Conservation (phyloP, 345 rosid genomes). For the Populus pruinosa region DNA sequence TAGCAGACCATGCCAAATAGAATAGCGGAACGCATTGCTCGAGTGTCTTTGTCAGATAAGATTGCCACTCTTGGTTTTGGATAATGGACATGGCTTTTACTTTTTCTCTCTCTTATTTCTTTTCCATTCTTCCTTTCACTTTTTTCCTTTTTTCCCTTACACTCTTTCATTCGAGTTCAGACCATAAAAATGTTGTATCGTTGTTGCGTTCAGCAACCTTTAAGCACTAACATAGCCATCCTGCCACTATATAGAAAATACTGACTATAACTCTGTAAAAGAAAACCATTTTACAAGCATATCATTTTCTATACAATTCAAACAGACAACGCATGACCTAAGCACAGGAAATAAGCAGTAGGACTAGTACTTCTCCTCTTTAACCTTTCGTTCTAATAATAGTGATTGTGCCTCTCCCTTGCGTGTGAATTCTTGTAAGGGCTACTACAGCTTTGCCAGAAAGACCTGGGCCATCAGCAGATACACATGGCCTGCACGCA, state of each 20-base stretch:
- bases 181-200: background rate
- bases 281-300: conserved; percentile 8
- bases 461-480: conserved; percentile 67
- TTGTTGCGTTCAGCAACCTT: conserved; percentile 4
- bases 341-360: background rate
- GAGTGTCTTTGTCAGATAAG: conserved; percentile 23
- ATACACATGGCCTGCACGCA: conserved; percentile 69
- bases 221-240: background rate
- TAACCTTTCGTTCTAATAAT: conserved; percentile 89
- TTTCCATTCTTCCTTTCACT: conserved; percentile 1
- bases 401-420: conserved; percentile 94
- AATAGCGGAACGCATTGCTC: background rate
- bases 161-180: conserved; percentile 37
- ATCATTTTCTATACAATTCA: conserved; percentile 19
- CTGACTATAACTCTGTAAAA: conserved; percentile 10
- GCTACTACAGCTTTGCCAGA: conserved; percentile 95
- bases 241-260: background rate
- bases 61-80: conserved; percentile 16
- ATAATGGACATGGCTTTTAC: conserved; percentile 6
- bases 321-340: conserved; percentile 16
- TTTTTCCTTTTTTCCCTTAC: conserved; percentile 27
- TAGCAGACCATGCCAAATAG: background rate
- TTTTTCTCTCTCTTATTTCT: conserved; percentile 1
- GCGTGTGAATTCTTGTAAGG: conserved; percentile 87
- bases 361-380: background rate